phyloP scores from a whole-genome alignment of 2,329 filamentous ascomycete genomes.

The Fusarium beomiforme region DNA sequence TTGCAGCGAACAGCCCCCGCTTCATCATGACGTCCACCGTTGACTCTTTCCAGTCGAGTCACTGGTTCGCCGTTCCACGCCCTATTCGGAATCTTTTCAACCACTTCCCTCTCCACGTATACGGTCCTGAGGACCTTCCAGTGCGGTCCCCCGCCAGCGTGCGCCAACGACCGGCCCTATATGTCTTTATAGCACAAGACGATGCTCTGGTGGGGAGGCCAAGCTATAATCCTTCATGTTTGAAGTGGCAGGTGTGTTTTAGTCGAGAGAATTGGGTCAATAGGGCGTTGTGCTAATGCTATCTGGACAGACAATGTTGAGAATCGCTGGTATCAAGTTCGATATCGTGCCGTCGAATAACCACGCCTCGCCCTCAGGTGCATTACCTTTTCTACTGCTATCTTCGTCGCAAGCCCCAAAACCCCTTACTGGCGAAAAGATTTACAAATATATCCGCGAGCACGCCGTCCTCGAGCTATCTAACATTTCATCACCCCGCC shows the following conservation, averaged over 20 bases:
- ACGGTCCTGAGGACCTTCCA: slow-evolving; percentile 80
- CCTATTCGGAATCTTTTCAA: slow-evolving; percentile 88
- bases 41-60: slow-evolving; percentile 26
- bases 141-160: slow-evolving; percentile 59
- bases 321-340: slow-evolving; percentile 77
- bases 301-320: slow-evolving; percentile 76
- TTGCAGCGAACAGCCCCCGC: background rate
- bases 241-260: slow-evolving; percentile 89
- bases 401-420: slow-evolving; percentile 43
- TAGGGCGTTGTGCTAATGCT: background rate
- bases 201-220: slow-evolving; percentile 70
- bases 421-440: slow-evolving; percentile 61
- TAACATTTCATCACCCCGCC: slow-evolving; percentile 63
- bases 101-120: slow-evolving; percentile 80
- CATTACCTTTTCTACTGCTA: slow-evolving; percentile 87
- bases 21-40: slow-evolving; percentile 30
- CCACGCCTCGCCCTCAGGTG: slow-evolving; percentile 89
- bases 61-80: slow-evolving; percentile 70
- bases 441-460: slow-evolving; percentile 74
- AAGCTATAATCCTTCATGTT: slow-evolving; percentile 90
- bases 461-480: slow-evolving; percentile 50
- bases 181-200: slow-evolving; percentile 77
- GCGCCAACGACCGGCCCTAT: slow-evolving; percentile 66
- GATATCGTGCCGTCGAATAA: slow-evolving; percentile 80
- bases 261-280: background rate